Conservation (phyloP, 2,329 filamentous ascomycete genomes). For the Apiospora hydei region DNA sequence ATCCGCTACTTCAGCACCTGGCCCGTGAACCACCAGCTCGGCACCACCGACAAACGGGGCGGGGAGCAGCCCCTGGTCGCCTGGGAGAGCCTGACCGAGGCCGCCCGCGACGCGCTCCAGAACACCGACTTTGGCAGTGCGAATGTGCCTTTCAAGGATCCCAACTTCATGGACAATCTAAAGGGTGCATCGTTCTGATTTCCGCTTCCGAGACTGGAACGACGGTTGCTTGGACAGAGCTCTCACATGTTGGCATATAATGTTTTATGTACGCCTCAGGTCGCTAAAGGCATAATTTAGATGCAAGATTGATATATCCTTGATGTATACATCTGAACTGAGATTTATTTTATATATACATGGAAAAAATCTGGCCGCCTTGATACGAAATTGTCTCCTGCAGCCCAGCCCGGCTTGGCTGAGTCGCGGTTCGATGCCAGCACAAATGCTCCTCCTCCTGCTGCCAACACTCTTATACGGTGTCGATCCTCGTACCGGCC, state of each 20-base stretch:
- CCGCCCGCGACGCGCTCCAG: constrained; percentile 43
- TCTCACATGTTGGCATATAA: not conserved
- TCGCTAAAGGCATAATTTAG: too few relatives aligned
- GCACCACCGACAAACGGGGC: constrained; percentile 43
- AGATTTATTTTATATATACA: not conserved
- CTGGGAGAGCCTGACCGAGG: constrained; percentile 46
- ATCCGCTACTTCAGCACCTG: constrained; percentile 42
- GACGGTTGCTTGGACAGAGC: not conserved
- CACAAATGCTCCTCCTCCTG: not conserved
- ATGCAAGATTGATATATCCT: too few relatives aligned
- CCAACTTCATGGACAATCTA: constrained; percentile 35
- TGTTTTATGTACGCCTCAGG: not conserved
- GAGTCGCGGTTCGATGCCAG: not conserved
- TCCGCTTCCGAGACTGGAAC: not conserved
- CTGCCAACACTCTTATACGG: not conserved
- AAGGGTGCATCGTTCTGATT: constrained; percentile 14
- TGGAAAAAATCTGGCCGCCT: not conserved
- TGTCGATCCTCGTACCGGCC: constrained; percentile 3
- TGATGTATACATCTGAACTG: not conserved
- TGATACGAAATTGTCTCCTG: too few relatives aligned
- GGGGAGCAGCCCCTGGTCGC: constrained; percentile 49
- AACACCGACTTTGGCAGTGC: constrained; percentile 49
- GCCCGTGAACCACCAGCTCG: constrained; percentile 46
- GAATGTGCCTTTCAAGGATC: constrained; percentile 48
- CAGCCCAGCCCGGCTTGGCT: constrained; percentile 1